Conservation (phyloP, 129 eudicot genomes). For the Daucus carota region DNA sequence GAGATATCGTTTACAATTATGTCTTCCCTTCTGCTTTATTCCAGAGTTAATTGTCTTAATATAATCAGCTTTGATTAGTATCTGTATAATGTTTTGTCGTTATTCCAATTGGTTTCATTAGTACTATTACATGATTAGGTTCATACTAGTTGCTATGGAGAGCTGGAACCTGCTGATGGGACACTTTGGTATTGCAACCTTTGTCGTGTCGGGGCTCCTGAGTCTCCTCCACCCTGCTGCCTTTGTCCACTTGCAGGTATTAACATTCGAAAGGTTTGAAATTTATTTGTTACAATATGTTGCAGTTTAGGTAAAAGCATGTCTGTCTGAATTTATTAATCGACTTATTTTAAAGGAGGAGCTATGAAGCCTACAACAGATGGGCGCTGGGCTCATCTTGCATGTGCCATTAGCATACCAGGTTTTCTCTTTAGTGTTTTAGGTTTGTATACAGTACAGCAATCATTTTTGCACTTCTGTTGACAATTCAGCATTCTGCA, state of each 20-base stretch:
- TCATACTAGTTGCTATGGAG: conserved; percentile 98
- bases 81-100: not conserved
- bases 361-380: conserved; percentile 98
- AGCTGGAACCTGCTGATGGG: conserved; percentile 72
- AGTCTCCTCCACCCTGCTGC: conserved; percentile 75
- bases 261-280: not conserved
- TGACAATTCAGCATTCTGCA: conserved; percentile 30
- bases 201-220: conserved; percentile 89
- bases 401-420: conserved; percentile 99
- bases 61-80: not conserved
- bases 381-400: conserved; percentile 99
- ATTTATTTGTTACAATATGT: not conserved
- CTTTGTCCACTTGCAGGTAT: conserved; percentile 90
- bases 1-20: not conserved
- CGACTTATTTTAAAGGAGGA: conserved; percentile 45
- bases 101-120: not conserved
- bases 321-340: not conserved
- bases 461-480: conserved; percentile 2
- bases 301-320: not conserved
- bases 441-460: conserved; percentile 2
- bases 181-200: conserved; percentile 90
- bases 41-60: not conserved
- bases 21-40: not conserved
- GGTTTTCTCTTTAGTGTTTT: conserved; percentile 29
- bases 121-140: conserved; percentile 39